Evolutionary conservation across 768 basidiomycete genomes (phyloP).

Genomic region (Rhizopogon sp.): DNA sequence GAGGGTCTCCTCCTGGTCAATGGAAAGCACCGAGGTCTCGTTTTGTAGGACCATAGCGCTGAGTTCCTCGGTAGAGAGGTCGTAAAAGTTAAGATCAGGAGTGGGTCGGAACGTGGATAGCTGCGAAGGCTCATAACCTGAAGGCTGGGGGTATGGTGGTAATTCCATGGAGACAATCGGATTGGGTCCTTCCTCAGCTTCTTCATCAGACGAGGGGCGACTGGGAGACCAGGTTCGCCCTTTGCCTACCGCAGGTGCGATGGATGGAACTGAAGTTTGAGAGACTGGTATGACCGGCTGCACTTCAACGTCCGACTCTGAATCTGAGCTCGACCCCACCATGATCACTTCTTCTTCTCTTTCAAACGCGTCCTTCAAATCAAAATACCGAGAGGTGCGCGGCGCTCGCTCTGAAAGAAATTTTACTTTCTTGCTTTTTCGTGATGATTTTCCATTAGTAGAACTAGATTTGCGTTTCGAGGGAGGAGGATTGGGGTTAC

Average conservation of each 20-base stretch:
- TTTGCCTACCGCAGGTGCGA: no score
- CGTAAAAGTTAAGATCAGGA: not conserved
- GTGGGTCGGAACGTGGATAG: not conserved
- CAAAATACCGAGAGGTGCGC: not conserved
- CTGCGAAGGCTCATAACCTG: not conserved
- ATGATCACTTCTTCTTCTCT: not conserved
- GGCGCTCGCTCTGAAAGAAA: not conserved
- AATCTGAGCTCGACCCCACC: not conserved
- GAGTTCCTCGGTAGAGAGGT: not conserved
- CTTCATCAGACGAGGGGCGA: not conserved
- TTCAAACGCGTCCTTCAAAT: not conserved
- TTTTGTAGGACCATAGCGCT: not conserved
- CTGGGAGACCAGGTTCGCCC: no score
- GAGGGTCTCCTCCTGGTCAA: slow-evolving; percentile 18
- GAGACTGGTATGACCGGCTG: not conserved
- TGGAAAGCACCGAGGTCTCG: not conserved
- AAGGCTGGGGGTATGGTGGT: not conserved
- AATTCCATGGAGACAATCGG: not conserved
- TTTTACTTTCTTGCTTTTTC: not conserved
- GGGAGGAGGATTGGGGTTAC: not conserved
- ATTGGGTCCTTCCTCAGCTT: not conserved
- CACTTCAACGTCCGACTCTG: not conserved
- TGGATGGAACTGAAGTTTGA: no score
- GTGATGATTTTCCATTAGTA: not conserved
- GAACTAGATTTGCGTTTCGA: not conserved